Conservation (phyloP, 2,329 filamentous ascomycete species). For the Fusarium praegraminearum region DNA sequence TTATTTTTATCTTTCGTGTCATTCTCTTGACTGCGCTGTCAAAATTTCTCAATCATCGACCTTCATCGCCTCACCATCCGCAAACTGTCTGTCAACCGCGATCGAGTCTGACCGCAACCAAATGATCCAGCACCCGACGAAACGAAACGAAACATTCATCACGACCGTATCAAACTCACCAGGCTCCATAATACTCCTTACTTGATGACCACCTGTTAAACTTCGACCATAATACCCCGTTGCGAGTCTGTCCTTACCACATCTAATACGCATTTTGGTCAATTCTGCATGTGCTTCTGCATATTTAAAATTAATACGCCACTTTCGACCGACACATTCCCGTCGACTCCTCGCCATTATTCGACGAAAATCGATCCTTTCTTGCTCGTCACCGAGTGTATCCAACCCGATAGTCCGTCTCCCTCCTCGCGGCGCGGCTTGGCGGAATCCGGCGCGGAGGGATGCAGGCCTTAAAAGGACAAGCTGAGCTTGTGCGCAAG, state of each 20-base stretch:
- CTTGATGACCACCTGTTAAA: constrained; percentile 1
- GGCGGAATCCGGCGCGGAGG: constrained; percentile 51
- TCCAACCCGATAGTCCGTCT: constrained; percentile 14
- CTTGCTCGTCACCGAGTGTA: constrained; percentile 8
- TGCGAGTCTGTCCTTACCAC: constrained; percentile 24
- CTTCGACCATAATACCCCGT: not conserved
- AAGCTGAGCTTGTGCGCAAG: constrained; percentile 71
- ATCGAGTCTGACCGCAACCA: constrained; percentile 34
- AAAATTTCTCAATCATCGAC: not conserved
- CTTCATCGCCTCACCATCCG: constrained; percentile 5
- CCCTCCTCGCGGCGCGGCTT: constrained; percentile 41
- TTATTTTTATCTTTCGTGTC: constrained; percentile 20
- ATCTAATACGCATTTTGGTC: constrained; percentile 19
- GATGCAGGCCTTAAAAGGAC: constrained; percentile 67
- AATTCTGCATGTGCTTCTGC: constrained; percentile 40
- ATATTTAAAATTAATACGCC: constrained; percentile 36
- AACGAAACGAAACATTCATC: constrained; percentile 34
- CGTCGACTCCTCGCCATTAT: constrained; percentile 17
- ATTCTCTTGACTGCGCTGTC: constrained; percentile 3
- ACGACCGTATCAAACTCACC: constrained; percentile 17
- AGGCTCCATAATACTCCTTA: constrained; percentile 6
- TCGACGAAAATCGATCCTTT: constrained; percentile 18
- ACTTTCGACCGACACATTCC: constrained; percentile 36
- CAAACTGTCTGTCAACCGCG: constrained; percentile 5
- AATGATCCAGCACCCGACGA: constrained; percentile 18